Base-by-base conservation (phyloP, 768 basidiomycete genomes). In the Leccinum barrowsii region DNA sequence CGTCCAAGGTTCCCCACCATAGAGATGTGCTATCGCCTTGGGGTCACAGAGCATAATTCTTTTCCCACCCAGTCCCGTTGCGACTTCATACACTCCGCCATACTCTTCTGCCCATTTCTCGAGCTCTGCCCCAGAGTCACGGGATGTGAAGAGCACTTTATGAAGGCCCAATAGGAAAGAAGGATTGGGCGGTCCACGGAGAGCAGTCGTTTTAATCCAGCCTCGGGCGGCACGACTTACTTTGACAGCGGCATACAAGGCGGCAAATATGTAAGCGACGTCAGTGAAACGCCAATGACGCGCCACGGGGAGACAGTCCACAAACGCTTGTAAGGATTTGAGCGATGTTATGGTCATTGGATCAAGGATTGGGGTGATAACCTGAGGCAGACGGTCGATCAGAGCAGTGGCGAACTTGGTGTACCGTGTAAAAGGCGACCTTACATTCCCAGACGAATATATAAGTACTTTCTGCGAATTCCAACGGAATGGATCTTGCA, bases 21-120 rank as follows among this genome's bases (percentile, higher is more conserved):
- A 82, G 44, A 82, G 76, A 60, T 85, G 82, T 0, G 77, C 73
- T 19, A 81, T 68, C 0, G 84, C 83, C 64, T 77, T 82, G 0
- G 79, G 78, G 54, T 82, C 82, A 51, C 74, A 73, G 5, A 82
- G 66, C 4, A 79, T 63, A 22, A 82, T 63, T 5, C 61, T 63
- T 7, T 53, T 67, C 0, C 72, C 63, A 0, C 78, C 78, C 6
- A 82, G 58, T 1, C 68, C 60, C 1, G 63, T 62, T 0, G 82
- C 75, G n/a, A 82, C 57, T 15, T 68, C 52, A 59, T 72, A 85
- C 0, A 75, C 80, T 2, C 76, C 63, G 7, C 85, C 85, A 34
- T 82, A 82, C 48, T 78, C 65, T 7, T 64, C 65, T 1, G 73
- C 74, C 85, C 83, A 85, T 5, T 69, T 56, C 56, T 82, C 82